phyloP scores from a whole-genome alignment of 2,329 filamentous ascomycete species.

The Aspergillus ochraceus region DNA sequence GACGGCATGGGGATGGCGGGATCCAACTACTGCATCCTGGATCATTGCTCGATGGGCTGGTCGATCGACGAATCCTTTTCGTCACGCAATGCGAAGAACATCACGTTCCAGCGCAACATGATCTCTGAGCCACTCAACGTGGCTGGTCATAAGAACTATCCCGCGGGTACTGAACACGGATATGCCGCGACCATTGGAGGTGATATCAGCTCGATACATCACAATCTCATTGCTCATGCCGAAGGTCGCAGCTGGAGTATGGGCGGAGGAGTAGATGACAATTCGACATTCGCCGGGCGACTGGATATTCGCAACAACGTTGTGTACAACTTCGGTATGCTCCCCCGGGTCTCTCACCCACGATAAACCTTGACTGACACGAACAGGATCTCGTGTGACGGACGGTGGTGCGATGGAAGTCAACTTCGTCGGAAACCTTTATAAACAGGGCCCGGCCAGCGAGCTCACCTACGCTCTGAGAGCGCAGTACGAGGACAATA shows the following conservation, averaged over 20 bases:
- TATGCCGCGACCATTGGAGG: conserved; percentile 13
- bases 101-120: conserved; percentile 14
- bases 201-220: conserved; percentile 8
- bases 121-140: conserved; percentile 13
- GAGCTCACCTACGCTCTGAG: conserved; percentile 3
- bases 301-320: conserved; percentile 14
- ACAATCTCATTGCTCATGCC: conserved; percentile 11
- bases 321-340: conserved; percentile 12
- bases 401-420: conserved; percentile 14
- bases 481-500: conserved; percentile 10
- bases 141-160: conserved; percentile 12
- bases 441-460: conserved; percentile 10
- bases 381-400: conserved; percentile 8
- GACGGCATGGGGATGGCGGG: conserved; percentile 13
- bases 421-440: conserved; percentile 12
- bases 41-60: conserved; percentile 12
- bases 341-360: not conserved
- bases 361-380: not conserved
- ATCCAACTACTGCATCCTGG: conserved; percentile 11
- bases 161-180: conserved; percentile 8
- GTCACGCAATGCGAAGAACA: conserved; percentile 8
- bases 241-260: conserved; percentile 14
- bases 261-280: conserved; percentile 11
- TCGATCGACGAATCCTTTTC: conserved; percentile 12
- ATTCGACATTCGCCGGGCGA: conserved; percentile 7